Conservation (phyloP, 2,329 filamentous ascomycete genomes). For the Venturia aucupariae region DNA sequence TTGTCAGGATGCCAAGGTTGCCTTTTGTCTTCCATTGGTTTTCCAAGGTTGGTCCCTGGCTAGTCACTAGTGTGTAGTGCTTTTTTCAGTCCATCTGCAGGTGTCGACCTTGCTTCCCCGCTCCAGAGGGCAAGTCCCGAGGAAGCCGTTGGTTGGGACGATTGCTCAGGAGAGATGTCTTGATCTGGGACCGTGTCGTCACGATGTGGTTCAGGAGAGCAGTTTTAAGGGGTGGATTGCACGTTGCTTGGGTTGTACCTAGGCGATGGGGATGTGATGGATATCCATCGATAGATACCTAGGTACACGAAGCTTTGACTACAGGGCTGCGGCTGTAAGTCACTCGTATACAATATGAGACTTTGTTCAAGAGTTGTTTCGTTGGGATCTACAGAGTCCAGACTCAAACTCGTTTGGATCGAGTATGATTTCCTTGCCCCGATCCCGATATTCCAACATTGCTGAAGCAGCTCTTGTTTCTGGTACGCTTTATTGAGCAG, state of each 20-base stretch:
- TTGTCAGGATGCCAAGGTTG: too few relatives aligned
- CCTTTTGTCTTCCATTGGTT: too few relatives aligned
- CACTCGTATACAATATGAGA: too few relatives aligned
- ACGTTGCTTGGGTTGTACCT: too few relatives aligned
- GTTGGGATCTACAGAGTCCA: background rate
- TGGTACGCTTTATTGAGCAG: background rate
- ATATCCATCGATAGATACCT: too few relatives aligned
- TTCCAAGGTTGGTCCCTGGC: slow-evolving; percentile 6
- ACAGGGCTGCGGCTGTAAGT: too few relatives aligned
- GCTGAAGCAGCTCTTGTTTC: slow-evolving; percentile 4
- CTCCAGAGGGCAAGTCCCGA: background rate
- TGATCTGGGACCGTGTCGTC: background rate
- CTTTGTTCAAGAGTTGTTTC: background rate
- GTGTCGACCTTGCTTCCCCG: slow-evolving; percentile 2
- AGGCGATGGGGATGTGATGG: background rate
- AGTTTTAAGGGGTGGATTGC: background rate
- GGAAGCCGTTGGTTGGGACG: background rate
- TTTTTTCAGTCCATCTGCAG: too few relatives aligned
- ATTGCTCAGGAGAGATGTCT: background rate
- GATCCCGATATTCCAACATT: background rate
- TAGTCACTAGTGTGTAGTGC: background rate
- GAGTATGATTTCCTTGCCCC: slow-evolving; percentile 1
- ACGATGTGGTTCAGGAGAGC: background rate
- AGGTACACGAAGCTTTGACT: background rate
- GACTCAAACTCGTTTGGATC: background rate